Base-by-base conservation (phyloP, 306 rosid genomes). In the Quercus berberidifolia region DNA sequence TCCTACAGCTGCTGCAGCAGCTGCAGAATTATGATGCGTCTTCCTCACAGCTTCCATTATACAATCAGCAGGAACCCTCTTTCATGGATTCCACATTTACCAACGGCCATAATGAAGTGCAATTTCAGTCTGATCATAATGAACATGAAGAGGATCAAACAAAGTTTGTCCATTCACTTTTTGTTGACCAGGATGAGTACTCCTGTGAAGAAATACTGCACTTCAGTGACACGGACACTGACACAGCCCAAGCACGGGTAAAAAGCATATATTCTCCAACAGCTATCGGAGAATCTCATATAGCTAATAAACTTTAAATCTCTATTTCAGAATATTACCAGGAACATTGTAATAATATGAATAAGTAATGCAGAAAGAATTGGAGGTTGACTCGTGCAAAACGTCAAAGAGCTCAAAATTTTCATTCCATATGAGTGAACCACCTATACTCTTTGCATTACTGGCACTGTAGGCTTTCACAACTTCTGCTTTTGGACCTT, bases 171-270 rank as follows among this genome's bases (percentile, higher is more conserved):
- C 46, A 74, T 30, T 69, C 84, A 5, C 0, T 84, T 17, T 1
- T 67, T 2, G 75, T 3, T 69, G 64, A 74, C 43, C 69, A 28
- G 1, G 67, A 38, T 38, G 43, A 38, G 43, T 38, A 38, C 43
- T 2, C 0, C 14, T 15, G 0, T 17, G 83, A 73, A 73, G 86
- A 57, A 63, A 81, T 3, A 60, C 64, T 5, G 38, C 70, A 77
- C 69, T 74, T 49, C 28, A 62, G 70, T 77, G 89, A 74, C 83
- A 77, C 79, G 13, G 88, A 78, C 64, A 71, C 73, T 10, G 89
- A 92, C 63, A 78, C 71, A 23, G 69, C 25, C 60, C 72, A 54
- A 52, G 54, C 20, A 79, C 58, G 19, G 92, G 94, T 93, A 90
- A 85, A 77, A 90, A 85, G 76, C 58, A 79, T 54, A 43, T 72